Percentiles rank a stretch among this genome's conserved stretches.
Conservation (phyloP, 2,329 filamentous ascomycete genomes). For the Talaromyces sp. region DNA sequence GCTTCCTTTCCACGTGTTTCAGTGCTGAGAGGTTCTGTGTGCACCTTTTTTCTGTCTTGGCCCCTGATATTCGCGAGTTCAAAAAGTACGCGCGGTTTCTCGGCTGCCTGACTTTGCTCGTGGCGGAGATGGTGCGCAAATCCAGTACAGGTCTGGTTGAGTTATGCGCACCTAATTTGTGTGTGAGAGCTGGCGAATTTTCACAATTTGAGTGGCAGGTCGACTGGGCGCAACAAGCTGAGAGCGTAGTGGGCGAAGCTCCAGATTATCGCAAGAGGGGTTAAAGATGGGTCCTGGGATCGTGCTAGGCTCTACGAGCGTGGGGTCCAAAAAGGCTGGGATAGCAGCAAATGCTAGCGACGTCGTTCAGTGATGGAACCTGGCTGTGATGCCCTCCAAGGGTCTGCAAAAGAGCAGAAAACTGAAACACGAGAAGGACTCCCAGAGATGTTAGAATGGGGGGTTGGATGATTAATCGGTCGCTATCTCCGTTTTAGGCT, state of each 20-base stretch:
- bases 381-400: neutral
- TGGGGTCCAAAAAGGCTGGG: neutral
- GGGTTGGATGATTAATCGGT: constrained; percentile 5
- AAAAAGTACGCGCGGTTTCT: neutral
- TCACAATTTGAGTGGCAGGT: neutral
- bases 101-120: neutral
- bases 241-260: neutral
- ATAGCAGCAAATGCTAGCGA: neutral
- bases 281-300: neutral
- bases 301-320: neutral
- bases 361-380: too few relatives aligned
- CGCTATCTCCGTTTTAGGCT: constrained; percentile 6
- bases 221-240: neutral
- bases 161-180: neutral
- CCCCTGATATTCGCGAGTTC: neutral
- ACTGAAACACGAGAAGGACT: neutral
- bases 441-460: neutral
- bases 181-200: neutral
- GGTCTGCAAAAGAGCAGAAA: neutral
- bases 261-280: neutral
- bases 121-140: neutral
- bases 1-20: neutral
- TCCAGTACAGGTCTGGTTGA: neutral
- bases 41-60: neutral
- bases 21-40: neutral